These are phyloP conservation scores for Apophysomyces ossiformis DNA, from an alignment of 371 early-diverging fungal genomes.

Conservation along the genomic window DNA sequence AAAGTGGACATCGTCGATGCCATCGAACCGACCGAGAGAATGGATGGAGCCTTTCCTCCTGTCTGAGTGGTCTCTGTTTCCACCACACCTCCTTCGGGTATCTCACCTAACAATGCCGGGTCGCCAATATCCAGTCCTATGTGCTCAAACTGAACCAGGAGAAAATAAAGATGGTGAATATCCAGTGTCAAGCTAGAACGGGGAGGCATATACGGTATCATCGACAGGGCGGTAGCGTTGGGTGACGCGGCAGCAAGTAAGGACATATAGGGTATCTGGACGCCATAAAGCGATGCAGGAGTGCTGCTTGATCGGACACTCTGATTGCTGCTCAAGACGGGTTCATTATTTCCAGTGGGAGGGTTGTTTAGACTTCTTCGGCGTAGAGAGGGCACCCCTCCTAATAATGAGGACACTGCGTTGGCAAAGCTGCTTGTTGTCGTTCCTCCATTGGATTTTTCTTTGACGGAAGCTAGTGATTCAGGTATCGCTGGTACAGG, in stretches of 20 bases:
- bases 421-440: constrained; percentile 17
- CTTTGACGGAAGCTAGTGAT: constrained; percentile 8
- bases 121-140: constrained; percentile 61
- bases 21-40: constrained; percentile 58
- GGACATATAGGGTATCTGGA: constrained; percentile 46
- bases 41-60: constrained; percentile 49
- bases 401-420: constrained; percentile 22
- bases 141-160: constrained; percentile 64
- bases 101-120: constrained; percentile 33
- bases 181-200: constrained; percentile 58
- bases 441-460: constrained; percentile 20
- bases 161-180: constrained; percentile 62
- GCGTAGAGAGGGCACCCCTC: constrained; percentile 25
- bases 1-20: constrained; percentile 62
- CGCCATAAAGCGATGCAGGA: constrained; percentile 34
- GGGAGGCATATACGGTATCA: constrained; percentile 43
- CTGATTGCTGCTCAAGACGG: constrained; percentile 19
- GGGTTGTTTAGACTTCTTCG: constrained; percentile 32
- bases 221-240: constrained; percentile 30
- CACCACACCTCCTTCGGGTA: constrained; percentile 39
- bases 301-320: constrained; percentile 16
- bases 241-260: constrained; percentile 51
- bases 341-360: constrained; percentile 17
- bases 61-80: constrained; percentile 36
- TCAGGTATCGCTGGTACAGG: constrained; percentile 22